These are phyloP conservation scores for Blastocystis sp. DNA, from an alignment of 352 stramenopile genomes.

Conservation along the genomic window DNA sequence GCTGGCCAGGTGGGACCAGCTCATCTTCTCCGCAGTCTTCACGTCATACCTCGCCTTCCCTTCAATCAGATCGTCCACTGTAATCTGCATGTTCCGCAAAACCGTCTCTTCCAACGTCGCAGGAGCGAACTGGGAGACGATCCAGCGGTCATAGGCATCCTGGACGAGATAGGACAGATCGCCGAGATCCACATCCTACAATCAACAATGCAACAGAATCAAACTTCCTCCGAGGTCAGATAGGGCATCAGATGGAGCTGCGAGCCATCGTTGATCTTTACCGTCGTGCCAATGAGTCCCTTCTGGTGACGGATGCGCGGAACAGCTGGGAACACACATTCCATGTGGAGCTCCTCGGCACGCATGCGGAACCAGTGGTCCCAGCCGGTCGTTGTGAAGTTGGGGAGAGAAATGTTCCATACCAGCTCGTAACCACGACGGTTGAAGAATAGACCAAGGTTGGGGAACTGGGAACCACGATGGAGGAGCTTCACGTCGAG, in stretches of 20 bases:
- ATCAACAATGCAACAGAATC: not conserved
- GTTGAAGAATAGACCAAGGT: conserved; percentile 21
- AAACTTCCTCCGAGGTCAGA: not conserved
- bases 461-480: not conserved
- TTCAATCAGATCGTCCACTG: not conserved
- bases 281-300: not conserved
- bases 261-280: not conserved
- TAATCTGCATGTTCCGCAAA: not conserved
- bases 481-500: not conserved
- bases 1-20: not conserved
- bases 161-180: conserved; percentile 2
- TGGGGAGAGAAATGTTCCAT: not conserved
- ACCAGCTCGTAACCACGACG: not conserved
- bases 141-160: not conserved
- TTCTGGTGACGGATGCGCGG: not conserved
- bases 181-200: not conserved
- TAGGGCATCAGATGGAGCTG: not conserved
- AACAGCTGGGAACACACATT: not conserved
- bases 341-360: not conserved
- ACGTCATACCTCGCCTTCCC: not conserved
- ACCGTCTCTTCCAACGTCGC: not conserved
- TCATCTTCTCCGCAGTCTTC: not conserved
- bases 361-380: not conserved
- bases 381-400: conserved; percentile 8
- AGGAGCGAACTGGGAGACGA: not conserved